Percentiles rank a stretch among this genome's conserved stretches.
Conservation (phyloP, 345 rosid species). For the Erysimum cheiranthoides region DNA sequence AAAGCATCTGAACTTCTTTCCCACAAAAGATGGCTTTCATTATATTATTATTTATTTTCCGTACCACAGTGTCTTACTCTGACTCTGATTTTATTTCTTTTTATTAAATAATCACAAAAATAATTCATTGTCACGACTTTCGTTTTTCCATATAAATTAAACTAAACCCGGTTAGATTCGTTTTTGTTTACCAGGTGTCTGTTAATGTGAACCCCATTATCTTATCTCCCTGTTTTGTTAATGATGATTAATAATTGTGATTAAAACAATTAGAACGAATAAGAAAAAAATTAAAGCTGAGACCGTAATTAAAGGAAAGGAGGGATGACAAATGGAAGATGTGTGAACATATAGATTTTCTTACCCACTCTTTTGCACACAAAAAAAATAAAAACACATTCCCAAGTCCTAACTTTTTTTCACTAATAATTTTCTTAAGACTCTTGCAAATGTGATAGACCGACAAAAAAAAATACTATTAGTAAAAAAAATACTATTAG, state of each 20-base stretch:
- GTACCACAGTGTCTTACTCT: slow-evolving; percentile 48
- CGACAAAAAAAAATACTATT: neutral
- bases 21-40: slow-evolving; percentile 46
- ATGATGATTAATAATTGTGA: slow-evolving; percentile 18
- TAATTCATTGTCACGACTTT: slow-evolving; percentile 32
- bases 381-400: too few relatives aligned
- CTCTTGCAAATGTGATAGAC: slow-evolving; percentile 11
- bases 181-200: slow-evolving; percentile 40
- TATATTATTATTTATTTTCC: slow-evolving; percentile 34
- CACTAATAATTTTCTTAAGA: neutral
- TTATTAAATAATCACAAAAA: slow-evolving; percentile 21
- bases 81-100: slow-evolving; percentile 37
- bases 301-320: slow-evolving; percentile 31
- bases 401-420: neutral
- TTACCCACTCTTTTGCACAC: neutral
- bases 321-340: slow-evolving; percentile 19
- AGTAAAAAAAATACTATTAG: neutral
- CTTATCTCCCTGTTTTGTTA: slow-evolving; percentile 29
- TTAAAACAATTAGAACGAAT: neutral
- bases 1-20: slow-evolving; percentile 45
- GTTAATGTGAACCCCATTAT: slow-evolving; percentile 46
- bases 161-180: slow-evolving; percentile 42
- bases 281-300: neutral
- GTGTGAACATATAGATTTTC: slow-evolving; percentile 32
- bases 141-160: slow-evolving; percentile 19